phyloP scores from a whole-genome alignment of 345 rosid species.

The Turritis glabra region DNA sequence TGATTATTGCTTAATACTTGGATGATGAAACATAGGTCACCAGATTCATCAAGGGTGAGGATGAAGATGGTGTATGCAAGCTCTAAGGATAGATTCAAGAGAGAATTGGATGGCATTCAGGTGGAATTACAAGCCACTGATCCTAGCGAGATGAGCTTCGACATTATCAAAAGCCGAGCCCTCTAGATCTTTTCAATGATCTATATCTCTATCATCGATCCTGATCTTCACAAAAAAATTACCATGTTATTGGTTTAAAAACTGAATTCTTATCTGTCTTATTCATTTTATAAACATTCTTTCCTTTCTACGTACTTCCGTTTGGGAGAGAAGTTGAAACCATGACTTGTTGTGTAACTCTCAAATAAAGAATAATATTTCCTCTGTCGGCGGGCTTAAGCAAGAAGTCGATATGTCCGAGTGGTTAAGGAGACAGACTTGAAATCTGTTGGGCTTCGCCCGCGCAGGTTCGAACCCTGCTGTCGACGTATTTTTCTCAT shows the following conservation, averaged over 20 bases:
- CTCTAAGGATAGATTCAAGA: constrained; percentile 72
- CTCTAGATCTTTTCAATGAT: constrained; percentile 17
- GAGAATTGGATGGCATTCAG: constrained; percentile 73
- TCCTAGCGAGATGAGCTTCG: constrained; percentile 78
- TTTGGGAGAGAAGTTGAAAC: constrained; percentile 2
- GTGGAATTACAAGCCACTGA: constrained; percentile 77
- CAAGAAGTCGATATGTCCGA: constrained; percentile 87
- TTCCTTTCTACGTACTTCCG: neutral
- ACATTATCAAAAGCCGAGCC: constrained; percentile 58
- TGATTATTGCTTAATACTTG: neutral
- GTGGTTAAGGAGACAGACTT: constrained; percentile 99
- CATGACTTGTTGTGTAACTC: constrained; percentile 1
- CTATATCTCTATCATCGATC: constrained; percentile 2
- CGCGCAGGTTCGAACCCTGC: constrained; percentile 92
- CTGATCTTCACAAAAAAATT: neutral
- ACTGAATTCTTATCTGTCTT: neutral
- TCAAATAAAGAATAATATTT: neutral
- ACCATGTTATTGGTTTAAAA: constrained; percentile 19
- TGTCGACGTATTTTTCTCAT: constrained; percentile 50
- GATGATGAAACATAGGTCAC: constrained; percentile 47
- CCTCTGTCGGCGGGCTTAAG: rapidly evolving
- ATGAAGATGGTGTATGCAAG: constrained; percentile 82
- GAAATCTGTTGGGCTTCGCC: constrained; percentile 88
- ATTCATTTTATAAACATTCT: neutral
- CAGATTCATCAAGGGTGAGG: constrained; percentile 65